phyloP scores from a whole-genome alignment of 148 eudicot genomes.

The Tetragonia tetragonoides region DNA sequence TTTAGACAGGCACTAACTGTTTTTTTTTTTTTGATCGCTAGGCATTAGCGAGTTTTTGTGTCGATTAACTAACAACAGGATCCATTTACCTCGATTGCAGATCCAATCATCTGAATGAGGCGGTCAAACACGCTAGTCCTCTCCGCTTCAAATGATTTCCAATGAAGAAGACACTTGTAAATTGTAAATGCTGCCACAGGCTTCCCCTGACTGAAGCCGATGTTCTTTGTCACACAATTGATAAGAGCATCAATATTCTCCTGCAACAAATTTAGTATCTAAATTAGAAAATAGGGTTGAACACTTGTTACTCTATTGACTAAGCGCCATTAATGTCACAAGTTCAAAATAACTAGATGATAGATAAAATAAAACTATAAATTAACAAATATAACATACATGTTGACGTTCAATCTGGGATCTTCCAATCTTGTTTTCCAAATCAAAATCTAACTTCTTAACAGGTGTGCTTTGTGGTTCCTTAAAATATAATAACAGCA shows the following conservation, averaged over 20 bases:
- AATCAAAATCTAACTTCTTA: constrained; percentile 66
- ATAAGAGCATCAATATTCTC: constrained; percentile 87
- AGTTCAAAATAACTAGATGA: no score
- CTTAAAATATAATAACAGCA: constrained; percentile 30
- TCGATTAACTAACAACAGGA: not conserved
- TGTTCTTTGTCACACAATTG: constrained; percentile 67
- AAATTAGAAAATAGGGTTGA: constrained; percentile 9
- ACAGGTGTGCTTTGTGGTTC: constrained; percentile 58
- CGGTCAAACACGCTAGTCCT: constrained; percentile 96
- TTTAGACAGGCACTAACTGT: not conserved
- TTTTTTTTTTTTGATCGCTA: no score
- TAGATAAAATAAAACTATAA: not conserved
- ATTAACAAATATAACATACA: constrained; percentile 30
- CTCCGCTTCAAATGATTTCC: constrained; percentile 99
- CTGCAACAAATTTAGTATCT: constrained; percentile 39
- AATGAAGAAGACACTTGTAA: constrained; percentile 88
- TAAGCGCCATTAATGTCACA: no score
- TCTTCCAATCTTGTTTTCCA: constrained; percentile 53
- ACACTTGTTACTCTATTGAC: not conserved
- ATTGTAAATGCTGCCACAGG: constrained; percentile 96
- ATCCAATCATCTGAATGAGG: constrained; percentile 92
- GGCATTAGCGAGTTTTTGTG: not conserved
- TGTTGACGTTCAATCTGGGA: constrained; percentile 63
- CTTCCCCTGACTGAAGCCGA: constrained; percentile 91
- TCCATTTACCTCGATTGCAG: constrained; percentile 84